These are phyloP conservation scores for Thalassiosira mediterranea DNA, from an alignment of 352 stramenopile species.

Conservation along the genomic window DNA sequence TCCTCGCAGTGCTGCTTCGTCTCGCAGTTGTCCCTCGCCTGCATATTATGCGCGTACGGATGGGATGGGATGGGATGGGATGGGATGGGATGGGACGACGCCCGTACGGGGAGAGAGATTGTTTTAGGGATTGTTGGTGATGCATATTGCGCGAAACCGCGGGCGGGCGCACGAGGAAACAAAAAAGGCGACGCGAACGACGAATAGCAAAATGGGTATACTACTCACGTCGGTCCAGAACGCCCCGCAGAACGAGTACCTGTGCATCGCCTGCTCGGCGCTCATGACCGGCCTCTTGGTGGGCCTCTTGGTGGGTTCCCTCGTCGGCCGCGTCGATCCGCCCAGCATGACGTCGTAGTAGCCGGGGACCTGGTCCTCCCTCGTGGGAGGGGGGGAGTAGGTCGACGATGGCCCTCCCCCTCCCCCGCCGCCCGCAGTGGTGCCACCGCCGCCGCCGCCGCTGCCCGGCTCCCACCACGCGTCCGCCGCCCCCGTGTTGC, in stretches of 20 bases:
- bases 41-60: background rate
- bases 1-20: slow-evolving; percentile 61
- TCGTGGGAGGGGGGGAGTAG: slow-evolving; percentile 5
- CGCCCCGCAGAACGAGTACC: slow-evolving; percentile 52
- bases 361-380: slow-evolving; percentile 22
- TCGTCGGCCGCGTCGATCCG: slow-evolving; percentile 26
- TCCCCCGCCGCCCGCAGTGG: background rate
- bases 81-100: background rate
- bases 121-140: no score
- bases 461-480: slow-evolving; percentile 16
- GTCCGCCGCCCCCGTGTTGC: background rate
- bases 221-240: slow-evolving; percentile 58
- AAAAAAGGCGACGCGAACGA: slow-evolving; percentile 6
- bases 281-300: slow-evolving; percentile 50
- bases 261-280: slow-evolving; percentile 60
- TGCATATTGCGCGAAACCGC: no score
- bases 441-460: slow-evolving; percentile 8
- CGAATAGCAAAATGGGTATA: slow-evolving; percentile 8
- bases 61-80: background rate
- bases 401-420: background rate
- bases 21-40: slow-evolving; percentile 63
- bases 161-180: background rate
- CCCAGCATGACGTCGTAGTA: slow-evolving; percentile 43
- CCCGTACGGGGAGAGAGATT: background rate
- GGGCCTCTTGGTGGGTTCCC: slow-evolving; percentile 33